These are phyloP conservation scores for Fusarium miscanthi DNA, from an alignment of 2,329 filamentous ascomycete genomes.

Conservation along the genomic window DNA sequence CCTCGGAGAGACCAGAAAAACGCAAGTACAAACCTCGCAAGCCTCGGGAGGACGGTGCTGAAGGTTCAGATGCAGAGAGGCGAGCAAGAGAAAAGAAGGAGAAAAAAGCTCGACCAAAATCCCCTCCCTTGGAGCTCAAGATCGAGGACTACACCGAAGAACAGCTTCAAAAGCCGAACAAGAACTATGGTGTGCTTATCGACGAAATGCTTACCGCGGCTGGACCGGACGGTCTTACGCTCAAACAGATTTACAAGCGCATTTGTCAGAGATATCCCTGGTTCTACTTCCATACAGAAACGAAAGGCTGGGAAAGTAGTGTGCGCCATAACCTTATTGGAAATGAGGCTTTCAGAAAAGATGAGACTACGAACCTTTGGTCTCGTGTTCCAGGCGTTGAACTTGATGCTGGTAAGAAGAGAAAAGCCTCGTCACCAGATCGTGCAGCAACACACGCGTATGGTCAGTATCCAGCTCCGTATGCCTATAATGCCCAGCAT, in stretches of 20 bases:
- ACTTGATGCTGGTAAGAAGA: conserved; percentile 70
- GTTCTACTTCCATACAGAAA: conserved; percentile 69
- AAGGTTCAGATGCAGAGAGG: conserved; percentile 67
- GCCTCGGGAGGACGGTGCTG: conserved; percentile 65
- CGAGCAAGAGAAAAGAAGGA: conserved; percentile 68
- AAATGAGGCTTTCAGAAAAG: conserved; percentile 70
- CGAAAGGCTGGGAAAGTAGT: conserved; percentile 74
- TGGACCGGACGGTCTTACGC: conserved; percentile 63
- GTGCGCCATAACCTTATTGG: conserved; percentile 73
- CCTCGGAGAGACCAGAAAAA: conserved; percentile 67
- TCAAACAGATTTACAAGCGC: conserved; percentile 73
- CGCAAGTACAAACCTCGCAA: conserved; percentile 74
- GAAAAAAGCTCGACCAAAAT: conserved; percentile 69
- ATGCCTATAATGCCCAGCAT: conserved; percentile 51
- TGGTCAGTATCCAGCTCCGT: conserved; percentile 48
- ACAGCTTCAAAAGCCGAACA: conserved; percentile 69
- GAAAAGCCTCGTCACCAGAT: conserved; percentile 65
- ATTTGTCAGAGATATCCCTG: conserved; percentile 69
- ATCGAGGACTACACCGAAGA: conserved; percentile 67
- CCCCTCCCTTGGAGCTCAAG: conserved; percentile 67
- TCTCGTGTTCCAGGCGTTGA: conserved; percentile 67
- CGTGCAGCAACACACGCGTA: conserved; percentile 55
- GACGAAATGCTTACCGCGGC: conserved; percentile 68
- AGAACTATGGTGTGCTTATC: conserved; percentile 71
- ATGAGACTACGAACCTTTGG: conserved; percentile 67